Base-by-base conservation (phyloP, 164 flowering plant genomes). In the Nymphaea thermarum region DNA sequence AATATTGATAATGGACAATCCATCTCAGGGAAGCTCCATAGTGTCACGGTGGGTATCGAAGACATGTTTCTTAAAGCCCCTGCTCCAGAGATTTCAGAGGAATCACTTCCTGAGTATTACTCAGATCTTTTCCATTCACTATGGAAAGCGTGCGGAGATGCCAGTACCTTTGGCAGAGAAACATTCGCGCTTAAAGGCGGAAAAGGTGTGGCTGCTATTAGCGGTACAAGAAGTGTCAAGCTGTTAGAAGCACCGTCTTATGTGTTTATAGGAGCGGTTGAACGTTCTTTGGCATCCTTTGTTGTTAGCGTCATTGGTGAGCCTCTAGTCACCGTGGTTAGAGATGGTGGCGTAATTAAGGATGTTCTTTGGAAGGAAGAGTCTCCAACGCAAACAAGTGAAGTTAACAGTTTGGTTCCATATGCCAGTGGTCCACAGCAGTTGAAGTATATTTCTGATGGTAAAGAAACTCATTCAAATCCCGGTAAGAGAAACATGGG, bases 201-300 rank as follows among this genome's bases (percentile, higher is more conserved):
- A 64, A 90, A 86, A 79, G 87, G 91, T 64, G 79, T 73, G 71
- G 88, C 91, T 66, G 90, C 93, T n/a, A 85, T 94, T 57, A 81
- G 66, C 65, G 99, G 99, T 57, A 94, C 97, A 6, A 84, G 77
- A 60, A 90, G 98, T 8, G 98, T 94, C 36, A 94, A 91, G 80
- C 81, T 91, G 43, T 82, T 94, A 64, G 92, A 91, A 77, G 83
- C 87, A 71, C 78, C 91, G 55, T 80, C 86, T n/a, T 43, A 73
- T 43, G 67, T 78, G 72, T 61, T 87, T 74, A 79, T 91, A 65
- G 78, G 60, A 51, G 83, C 89, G 10, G 77, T 82, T 63, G 98
- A 94, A 72, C 76, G 70, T 12, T 51, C 81, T 74, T 74, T 94
- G 75, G 81, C 92, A 41, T 88, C 87, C 18, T 91, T 86, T 84